Base-by-base conservation (phyloP, 129 eudicot species). In the Tanacetum coccineum region DNA sequence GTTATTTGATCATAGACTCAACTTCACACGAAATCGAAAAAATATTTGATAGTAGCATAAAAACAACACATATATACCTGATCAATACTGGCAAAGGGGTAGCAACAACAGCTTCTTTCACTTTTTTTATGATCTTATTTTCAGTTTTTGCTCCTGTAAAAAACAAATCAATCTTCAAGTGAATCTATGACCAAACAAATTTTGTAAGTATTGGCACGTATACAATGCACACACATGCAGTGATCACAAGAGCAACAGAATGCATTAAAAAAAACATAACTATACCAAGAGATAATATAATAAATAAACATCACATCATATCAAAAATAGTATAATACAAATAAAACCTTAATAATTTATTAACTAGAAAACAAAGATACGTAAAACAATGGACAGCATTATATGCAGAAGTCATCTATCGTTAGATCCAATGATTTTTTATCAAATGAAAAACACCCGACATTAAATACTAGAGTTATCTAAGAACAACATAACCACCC, bases 41-140 rank as follows among this genome's bases (percentile, higher is more conserved):
- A 22, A 22, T 22, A 22, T 22, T 2, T 0, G 25, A 22, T 22
- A 22, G 1, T 11, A 15, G 54, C 19, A 13, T n/a, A n/a, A n/a
- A n/a, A n/a, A n/a, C n/a, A n/a, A n/a, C n/a, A n/a, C n/a, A 42
- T 10, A 59, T 36, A 74, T 57, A 74, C 78, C 78, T 64, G 7
- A 45, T 19, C 22, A 3, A 50, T 75, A 59, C 45, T 75, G 69
- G 74, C 79, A 75, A 75, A 75, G 79, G 68, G 79, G 79, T 75
- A 75, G 63, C 68, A 48, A 66, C 25, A 36, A 36, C 42, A 36
- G 42, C 10, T 36, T 36, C 42, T 36, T 36, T 36, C 0, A 36
- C 10, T 7, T 36, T 1, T 32, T 36, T 6, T 7, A 36, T 36
- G 42, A 36, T 36, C 42, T 36, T 36, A 36, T 36, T 36, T 8